A percentile compares a stretch with the other conserved stretches of the same genome.
Conservation (phyloP, 2,329 filamentous ascomycete species). For the Fusarium sp. region DNA sequence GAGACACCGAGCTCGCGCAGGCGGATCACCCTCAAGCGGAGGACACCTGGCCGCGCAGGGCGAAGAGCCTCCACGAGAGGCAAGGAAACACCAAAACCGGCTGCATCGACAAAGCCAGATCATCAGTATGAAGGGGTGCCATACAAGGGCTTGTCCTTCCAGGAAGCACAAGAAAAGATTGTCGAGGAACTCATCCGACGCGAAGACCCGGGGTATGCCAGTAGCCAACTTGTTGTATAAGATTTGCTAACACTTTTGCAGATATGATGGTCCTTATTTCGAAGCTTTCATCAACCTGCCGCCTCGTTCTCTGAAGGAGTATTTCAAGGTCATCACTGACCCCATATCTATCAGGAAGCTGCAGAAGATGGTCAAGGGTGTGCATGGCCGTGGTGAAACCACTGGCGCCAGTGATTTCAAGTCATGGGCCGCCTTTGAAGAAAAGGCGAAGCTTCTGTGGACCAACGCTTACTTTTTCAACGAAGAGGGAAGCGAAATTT, state of each 20-base stretch:
- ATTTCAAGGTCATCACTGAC: slow-evolving; percentile 84
- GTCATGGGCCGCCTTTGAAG: slow-evolving; percentile 83
- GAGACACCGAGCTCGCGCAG: slow-evolving; percentile 49
- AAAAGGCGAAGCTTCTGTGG: slow-evolving; percentile 85
- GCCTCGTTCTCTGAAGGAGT: slow-evolving; percentile 80
- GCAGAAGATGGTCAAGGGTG: slow-evolving; percentile 79
- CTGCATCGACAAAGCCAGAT: slow-evolving; percentile 58
- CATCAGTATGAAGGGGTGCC: slow-evolving; percentile 65
- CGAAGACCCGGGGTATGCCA: slow-evolving; percentile 69
- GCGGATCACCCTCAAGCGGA: slow-evolving; percentile 54
- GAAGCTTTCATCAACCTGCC: slow-evolving; percentile 83
- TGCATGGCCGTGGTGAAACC: slow-evolving; percentile 73
- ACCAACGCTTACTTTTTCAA: slow-evolving; percentile 90
- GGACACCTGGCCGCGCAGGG: slow-evolving; percentile 51
- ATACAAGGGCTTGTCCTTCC: slow-evolving; percentile 80
- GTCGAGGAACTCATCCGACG: slow-evolving; percentile 78
- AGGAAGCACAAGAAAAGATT: slow-evolving; percentile 88
- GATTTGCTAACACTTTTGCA: slow-evolving; percentile 52
- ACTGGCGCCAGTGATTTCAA: slow-evolving; percentile 77
- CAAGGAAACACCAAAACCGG: slow-evolving; percentile 50
- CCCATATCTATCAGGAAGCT: slow-evolving; percentile 82
- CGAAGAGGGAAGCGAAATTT: slow-evolving; percentile 89
- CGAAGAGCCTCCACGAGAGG: slow-evolving; percentile 48
- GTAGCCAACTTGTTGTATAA: neutral
- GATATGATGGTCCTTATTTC: slow-evolving; percentile 75